A percentile compares a stretch with the other conserved stretches of the same genome.
Evolutionary conservation across 495 filamentous ascomycete species (phyloP).

Genomic region (Staphylotrichum tortipilum): DNA sequence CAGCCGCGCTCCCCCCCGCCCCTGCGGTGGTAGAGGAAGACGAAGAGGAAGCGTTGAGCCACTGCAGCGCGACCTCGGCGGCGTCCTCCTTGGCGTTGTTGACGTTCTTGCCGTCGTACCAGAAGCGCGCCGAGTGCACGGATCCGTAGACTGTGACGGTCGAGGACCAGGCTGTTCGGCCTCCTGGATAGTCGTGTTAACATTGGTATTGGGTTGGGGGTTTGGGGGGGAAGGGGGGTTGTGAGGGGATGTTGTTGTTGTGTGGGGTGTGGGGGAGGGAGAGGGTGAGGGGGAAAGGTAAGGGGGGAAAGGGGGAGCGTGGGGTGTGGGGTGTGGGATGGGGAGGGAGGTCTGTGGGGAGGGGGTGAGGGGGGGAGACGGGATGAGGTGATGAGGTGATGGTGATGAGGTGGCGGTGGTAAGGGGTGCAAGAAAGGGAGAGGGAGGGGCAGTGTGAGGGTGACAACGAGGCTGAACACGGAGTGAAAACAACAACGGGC

Average conservation of each 20-base stretch:
- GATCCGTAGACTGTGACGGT: slow-evolving; percentile 52
- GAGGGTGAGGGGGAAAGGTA: slow-evolving; percentile 5
- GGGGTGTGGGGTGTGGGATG: neutral
- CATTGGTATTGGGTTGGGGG: neutral
- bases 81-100: slow-evolving; percentile 88
- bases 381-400: too few relatives aligned
- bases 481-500: too few relatives aligned
- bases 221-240: neutral
- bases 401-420: too few relatives aligned
- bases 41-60: too few relatives aligned
- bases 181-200: slow-evolving; percentile 45
- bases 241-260: too few relatives aligned
- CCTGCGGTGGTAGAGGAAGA: too few relatives aligned
- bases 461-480: too few relatives aligned
- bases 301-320: neutral
- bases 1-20: too few relatives aligned
- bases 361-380: too few relatives aligned
- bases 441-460: too few relatives aligned
- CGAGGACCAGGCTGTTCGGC: slow-evolving; percentile 85
- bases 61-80: slow-evolving; percentile 63
- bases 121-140: slow-evolving; percentile 62
- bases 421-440: too few relatives aligned
- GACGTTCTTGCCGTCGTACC: slow-evolving; percentile 82
- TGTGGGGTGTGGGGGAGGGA: neutral
- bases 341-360: too few relatives aligned